These are phyloP conservation scores for Chloromonas sp. DNA, from an alignment of 163 green algal genomes.

Conservation along the genomic window DNA sequence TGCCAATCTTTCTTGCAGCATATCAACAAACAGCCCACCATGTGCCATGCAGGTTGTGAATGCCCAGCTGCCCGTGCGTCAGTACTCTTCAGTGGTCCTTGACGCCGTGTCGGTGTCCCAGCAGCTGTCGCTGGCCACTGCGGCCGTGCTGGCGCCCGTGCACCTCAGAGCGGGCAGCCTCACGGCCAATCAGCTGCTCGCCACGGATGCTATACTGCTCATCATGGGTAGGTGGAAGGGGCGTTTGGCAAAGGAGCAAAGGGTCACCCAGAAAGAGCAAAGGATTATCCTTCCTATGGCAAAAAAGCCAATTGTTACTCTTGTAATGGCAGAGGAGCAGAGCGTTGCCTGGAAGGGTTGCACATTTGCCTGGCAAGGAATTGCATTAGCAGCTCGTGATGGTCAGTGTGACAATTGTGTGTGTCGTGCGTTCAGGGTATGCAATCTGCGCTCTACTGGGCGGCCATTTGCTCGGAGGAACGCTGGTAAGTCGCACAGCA, in stretches of 20 bases:
- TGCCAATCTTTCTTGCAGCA: too few relatives aligned
- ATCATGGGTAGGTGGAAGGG: conserved; percentile 18
- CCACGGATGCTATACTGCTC: conserved; percentile 25
- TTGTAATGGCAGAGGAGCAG: too few relatives aligned
- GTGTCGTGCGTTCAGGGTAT: background rate
- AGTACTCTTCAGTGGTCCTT: conserved; percentile 62
- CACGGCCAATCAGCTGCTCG: conserved; percentile 11
- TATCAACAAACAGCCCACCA: too few relatives aligned
- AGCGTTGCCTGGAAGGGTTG: too few relatives aligned
- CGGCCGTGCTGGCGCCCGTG: conserved; percentile 35
- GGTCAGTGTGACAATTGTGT: background rate
- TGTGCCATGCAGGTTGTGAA: conserved; percentile 49
- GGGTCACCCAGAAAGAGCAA: too few relatives aligned
- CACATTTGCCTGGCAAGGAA: too few relatives aligned
- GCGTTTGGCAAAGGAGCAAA: too few relatives aligned
- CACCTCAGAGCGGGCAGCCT: conserved; percentile 36
- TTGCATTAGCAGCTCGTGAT: background rate
- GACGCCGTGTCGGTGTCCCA: conserved; percentile 55
- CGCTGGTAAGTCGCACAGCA: conserved; percentile 27
- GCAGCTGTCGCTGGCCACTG: conserved; percentile 58
- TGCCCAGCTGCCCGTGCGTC: conserved; percentile 46
- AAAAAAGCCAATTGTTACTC: too few relatives aligned
- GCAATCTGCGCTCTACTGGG: conserved; percentile 10
- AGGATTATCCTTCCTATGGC: too few relatives aligned
- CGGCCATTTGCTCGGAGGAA: conserved; percentile 41